These are phyloP conservation scores for Albizia julibrissin DNA, from an alignment of 306 rosid species.

Conservation along the genomic window DNA sequence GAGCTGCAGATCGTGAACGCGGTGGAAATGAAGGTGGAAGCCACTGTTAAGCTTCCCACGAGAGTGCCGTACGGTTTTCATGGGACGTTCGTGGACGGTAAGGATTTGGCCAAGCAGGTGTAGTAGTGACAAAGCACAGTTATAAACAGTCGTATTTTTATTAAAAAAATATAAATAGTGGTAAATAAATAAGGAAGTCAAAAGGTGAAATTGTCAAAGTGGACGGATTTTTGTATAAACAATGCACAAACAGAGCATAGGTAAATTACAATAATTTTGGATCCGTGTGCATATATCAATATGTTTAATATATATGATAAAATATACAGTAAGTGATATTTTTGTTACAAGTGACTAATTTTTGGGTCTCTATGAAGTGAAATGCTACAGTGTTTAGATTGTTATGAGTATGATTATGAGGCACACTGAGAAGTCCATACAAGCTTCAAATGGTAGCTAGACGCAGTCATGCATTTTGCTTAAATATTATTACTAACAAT, in stretches of 20 bases:
- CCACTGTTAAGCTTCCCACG: conserved; percentile 51
- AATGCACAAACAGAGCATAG: background rate
- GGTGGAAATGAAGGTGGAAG: conserved; percentile 41
- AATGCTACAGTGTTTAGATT: too few species aligned
- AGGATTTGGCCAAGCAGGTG: conserved; percentile 46
- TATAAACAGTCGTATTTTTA: background rate
- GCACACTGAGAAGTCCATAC: too few species aligned
- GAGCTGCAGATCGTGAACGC: conserved; percentile 68
- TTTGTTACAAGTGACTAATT: too few species aligned
- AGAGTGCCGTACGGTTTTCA: conserved; percentile 78
- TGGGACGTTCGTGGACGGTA: conserved; percentile 58
- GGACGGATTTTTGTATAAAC: background rate
- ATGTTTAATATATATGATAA: too few species aligned
- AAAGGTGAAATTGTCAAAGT: background rate
- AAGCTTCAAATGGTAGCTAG: too few species aligned
- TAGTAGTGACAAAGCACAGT: background rate
- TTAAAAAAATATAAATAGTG: background rate
- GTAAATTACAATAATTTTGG: background rate
- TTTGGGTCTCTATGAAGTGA: too few species aligned
- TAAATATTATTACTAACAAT: too few species aligned
- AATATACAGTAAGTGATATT: too few species aligned
- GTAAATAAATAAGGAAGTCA: background rate
- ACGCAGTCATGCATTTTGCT: too few species aligned
- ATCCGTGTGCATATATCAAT: background rate
- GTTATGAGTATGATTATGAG: too few species aligned